These are phyloP conservation scores for Rhodotorula kratochvilovae DNA, from an alignment of 768 basidiomycete species.

Conservation along the genomic window DNA sequence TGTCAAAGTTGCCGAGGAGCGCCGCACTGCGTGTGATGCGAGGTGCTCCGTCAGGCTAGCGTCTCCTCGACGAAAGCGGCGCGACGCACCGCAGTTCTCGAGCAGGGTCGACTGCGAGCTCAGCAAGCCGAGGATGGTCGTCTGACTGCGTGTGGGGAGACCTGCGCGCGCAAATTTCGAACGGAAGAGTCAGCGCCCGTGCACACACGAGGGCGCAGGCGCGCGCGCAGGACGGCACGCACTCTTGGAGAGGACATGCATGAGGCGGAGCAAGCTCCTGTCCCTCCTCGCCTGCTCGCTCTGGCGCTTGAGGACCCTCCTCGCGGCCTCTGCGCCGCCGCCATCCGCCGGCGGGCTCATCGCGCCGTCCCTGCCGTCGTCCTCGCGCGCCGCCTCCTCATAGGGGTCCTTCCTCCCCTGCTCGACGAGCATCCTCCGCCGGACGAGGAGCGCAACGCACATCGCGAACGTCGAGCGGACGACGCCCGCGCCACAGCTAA, in stretches of 20 bases:
- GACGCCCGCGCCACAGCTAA: slow-evolving; percentile 95
- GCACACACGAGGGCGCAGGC: too few relatives aligned
- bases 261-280: slow-evolving; percentile 47
- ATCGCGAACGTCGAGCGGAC: slow-evolving; percentile 89
- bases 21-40: slow-evolving; percentile 62
- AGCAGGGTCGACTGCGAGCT: slow-evolving; percentile 72
- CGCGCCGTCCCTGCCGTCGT: not conserved
- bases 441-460: slow-evolving; percentile 82
- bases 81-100: slow-evolving; percentile 56
- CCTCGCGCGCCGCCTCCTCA: slow-evolving; percentile 31
- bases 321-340: slow-evolving; percentile 7
- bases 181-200: too few relatives aligned
- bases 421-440: slow-evolving; percentile 66
- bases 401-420: slow-evolving; percentile 76
- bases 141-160: slow-evolving; percentile 17
- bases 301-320: slow-evolving; percentile 46
- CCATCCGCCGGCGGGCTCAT: slow-evolving; percentile 1
- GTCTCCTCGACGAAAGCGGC: too few relatives aligned
- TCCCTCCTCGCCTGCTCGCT: slow-evolving; percentile 47
- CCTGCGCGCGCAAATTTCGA: not conserved
- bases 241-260: slow-evolving; percentile 51
- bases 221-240: slow-evolving; percentile 33
- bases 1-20: slow-evolving; percentile 83
- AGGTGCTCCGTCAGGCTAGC: too few relatives aligned
- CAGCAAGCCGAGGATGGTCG: slow-evolving; percentile 63